These are phyloP conservation scores for Picea abies DNA, from an alignment of 83 land plant genomes.

Conservation along the genomic window DNA sequence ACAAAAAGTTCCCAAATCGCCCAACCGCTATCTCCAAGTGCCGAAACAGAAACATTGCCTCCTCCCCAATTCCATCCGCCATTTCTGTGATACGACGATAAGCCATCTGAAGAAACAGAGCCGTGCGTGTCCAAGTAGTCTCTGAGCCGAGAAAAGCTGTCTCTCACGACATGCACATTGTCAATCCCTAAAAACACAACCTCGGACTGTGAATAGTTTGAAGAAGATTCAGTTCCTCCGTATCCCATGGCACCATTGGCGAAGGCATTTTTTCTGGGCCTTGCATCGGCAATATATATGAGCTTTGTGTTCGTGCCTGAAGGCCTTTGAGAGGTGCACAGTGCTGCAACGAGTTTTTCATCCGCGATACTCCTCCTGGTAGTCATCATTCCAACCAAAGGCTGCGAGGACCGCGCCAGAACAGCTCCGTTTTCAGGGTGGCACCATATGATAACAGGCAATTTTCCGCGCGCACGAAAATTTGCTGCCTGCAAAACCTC, in stretches of 20 bases:
- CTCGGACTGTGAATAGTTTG: conserved; percentile 93
- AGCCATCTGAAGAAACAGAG: conserved; percentile 92
- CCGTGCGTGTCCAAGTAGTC: conserved; percentile 94
- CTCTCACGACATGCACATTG: conserved; percentile 96
- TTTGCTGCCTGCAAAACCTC: conserved; percentile 81
- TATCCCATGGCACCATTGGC: conserved; percentile 99
- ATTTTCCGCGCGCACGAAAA: conserved; percentile 82
- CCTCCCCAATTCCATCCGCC: conserved; percentile 96
- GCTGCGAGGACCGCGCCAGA: conserved; percentile 96
- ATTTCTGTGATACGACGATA: conserved; percentile 90
- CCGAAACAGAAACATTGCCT: conserved; percentile 91
- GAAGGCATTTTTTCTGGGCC: conserved; percentile 96
- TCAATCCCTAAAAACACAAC: conserved; percentile 97
- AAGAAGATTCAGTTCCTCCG: conserved; percentile 98
- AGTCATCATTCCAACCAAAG: conserved; percentile 87
- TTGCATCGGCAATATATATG: conserved; percentile 96
- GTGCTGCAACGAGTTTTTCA: conserved; percentile 95
- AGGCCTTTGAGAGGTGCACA: conserved; percentile 44
- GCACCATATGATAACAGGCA: conserved; percentile 90
- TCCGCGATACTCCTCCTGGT: conserved; percentile 92
- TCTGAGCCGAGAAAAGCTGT: conserved; percentile 83
- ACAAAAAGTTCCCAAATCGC: conserved; percentile 88
- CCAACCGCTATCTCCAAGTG: conserved; percentile 98
- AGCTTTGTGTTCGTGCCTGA: conserved; percentile 16
- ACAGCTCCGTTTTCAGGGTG: conserved; percentile 92